Evolutionary conservation across 1,284 basidiomycete species (phyloP), one percentile per base, ranked within the genome.

Genomic region (Pseudozyma thailandica): DNA sequence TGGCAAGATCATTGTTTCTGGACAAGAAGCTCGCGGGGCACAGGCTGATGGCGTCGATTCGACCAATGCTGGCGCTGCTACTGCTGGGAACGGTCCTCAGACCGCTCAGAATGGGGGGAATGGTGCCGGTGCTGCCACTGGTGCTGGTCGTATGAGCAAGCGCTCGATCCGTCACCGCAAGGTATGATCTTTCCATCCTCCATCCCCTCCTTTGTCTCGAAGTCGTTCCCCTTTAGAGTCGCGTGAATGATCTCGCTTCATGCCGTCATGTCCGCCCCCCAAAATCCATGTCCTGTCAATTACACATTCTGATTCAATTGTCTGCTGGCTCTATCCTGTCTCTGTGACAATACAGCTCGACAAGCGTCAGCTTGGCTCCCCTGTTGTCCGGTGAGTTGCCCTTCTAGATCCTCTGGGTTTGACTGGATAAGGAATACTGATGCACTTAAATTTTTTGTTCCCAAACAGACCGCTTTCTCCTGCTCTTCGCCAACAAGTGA

Each of bases 181-280:
- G 63, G 63, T 66, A 66, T 66, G 63, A 66, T 43, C 21, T n/a
- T 18, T 27, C 28, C 15, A 44, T 28, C 18, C 27, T 46, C n/a
- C n/a, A n/a, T n/a, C n/a, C n/a, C 16, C 21, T 39, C 26, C 46
- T 25, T 16, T 31, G 6, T 18, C n/a, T 16, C n/a, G n/a, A n/a
- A n/a, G n/a, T 37, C n/a, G 18, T 43, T 35, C 33, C 25, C 15
- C n/a, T 3, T 20, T 15, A 20, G 3, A 28, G 20, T 41, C 28
- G 18, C 12, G 15, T 18, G 25, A 39, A 15, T 16, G 43, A 3
- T 33, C 20, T 30, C 21, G 23, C n/a, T 20, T 13, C 16, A 13
- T 35, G 12, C 20, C 25, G 3, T 44, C 23, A 43, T 57, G 31
- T 51, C 43, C n/a, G n/a, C n/a, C n/a, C n/a, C n/a, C n/a, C n/a